These are phyloP conservation scores for Penicillium longicatenatum DNA, from an alignment of 495 filamentous ascomycete species.

Conservation along the genomic window DNA sequence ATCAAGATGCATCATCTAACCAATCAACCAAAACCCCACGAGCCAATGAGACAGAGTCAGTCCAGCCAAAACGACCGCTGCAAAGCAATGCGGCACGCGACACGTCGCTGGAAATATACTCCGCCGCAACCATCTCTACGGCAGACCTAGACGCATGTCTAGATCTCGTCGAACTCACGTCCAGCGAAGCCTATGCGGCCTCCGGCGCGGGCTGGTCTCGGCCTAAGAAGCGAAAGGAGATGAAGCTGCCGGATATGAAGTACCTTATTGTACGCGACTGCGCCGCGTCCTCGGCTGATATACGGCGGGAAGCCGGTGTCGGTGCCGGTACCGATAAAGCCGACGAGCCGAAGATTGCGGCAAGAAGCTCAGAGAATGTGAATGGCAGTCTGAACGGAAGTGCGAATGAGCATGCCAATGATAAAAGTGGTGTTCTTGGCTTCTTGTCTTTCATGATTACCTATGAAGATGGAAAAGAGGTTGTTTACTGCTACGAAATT, in stretches of 20 bases:
- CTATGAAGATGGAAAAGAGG: slow-evolving; percentile 71
- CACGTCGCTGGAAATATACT: slow-evolving; percentile 39
- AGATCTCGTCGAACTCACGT: slow-evolving; percentile 69
- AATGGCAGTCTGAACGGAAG: neutral
- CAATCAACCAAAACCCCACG: neutral
- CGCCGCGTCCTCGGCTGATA: slow-evolving; percentile 4
- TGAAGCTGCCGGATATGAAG: slow-evolving; percentile 69
- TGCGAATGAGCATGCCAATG: neutral
- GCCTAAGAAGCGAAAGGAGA: slow-evolving; percentile 68
- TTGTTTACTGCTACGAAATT: slow-evolving; percentile 88
- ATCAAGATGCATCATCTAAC: neutral
- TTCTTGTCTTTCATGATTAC: slow-evolving; percentile 86
- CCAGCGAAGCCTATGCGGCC: slow-evolving; percentile 61
- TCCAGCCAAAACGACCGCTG: neutral
- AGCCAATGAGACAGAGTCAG: neutral
- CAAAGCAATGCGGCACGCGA: neutral
- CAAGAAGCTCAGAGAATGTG: neutral
- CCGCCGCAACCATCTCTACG: slow-evolving; percentile 46
- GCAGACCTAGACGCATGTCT: slow-evolving; percentile 68
- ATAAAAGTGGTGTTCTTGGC: slow-evolving; percentile 44
- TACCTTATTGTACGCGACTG: slow-evolving; percentile 60
- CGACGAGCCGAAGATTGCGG: slow-evolving; percentile 5
- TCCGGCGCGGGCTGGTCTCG: slow-evolving; percentile 72
- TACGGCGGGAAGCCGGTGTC: neutral
- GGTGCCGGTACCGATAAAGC: slow-evolving; percentile 2